Evolutionary conservation across 2,329 filamentous ascomycete genomes (phyloP).

Genomic region (Trichoderma harzianum): DNA sequence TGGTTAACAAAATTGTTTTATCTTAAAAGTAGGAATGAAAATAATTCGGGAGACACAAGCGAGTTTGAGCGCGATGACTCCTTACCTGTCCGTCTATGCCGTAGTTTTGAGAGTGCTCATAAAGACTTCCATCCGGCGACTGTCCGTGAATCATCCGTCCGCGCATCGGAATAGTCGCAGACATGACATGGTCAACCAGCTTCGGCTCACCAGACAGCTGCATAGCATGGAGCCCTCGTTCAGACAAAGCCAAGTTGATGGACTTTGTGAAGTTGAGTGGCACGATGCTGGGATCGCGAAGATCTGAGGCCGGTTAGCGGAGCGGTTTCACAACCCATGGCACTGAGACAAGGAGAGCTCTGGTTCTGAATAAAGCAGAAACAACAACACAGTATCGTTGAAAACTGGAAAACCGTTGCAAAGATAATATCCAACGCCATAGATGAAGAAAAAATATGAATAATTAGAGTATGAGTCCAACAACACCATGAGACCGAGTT

Average conservation of each 20-base stretch:
- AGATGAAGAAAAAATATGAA: not conserved
- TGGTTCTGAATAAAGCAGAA: not conserved
- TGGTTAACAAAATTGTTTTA: constrained; percentile 12
- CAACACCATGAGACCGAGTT: constrained; percentile 4
- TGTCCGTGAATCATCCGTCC: constrained; percentile 93
- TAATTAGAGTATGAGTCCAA: not conserved
- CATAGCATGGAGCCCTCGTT: constrained; percentile 89
- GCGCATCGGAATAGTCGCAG: constrained; percentile 83
- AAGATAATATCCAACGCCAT: not conserved
- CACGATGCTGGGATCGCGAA: constrained; percentile 75
- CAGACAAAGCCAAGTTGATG: constrained; percentile 95
- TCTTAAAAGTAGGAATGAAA: no score
- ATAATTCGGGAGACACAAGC: no score
- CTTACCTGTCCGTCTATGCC: constrained; percentile 81
- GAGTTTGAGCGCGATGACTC: not conserved
- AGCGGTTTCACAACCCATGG: not conserved
- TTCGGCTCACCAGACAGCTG: constrained; percentile 62
- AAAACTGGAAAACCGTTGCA: not conserved
- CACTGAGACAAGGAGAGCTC: not conserved
- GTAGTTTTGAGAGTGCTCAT: constrained; percentile 83
- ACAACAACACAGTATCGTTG: not conserved
- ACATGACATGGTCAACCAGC: constrained; percentile 71
- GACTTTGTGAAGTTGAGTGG: constrained; percentile 96
- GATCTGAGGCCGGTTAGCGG: constrained; percentile 55
- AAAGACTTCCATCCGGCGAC: constrained; percentile 61